phyloP scores from a whole-genome alignment of 345 rosid species.

The Carallia brachiata region DNA sequence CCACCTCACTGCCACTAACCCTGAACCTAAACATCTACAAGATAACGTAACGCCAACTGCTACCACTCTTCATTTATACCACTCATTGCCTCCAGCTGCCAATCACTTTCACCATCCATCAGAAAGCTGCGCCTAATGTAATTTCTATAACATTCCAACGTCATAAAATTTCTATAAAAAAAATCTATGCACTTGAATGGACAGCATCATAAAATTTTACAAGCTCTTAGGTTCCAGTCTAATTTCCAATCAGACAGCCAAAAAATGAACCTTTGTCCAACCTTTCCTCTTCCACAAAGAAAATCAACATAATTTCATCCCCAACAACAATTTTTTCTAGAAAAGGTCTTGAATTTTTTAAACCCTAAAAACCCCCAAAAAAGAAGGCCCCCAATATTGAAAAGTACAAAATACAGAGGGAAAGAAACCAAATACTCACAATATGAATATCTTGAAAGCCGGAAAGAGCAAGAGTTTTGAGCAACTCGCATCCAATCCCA shows the following conservation, averaged over 20 bases:
- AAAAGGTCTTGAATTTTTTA: background rate
- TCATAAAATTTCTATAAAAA: too few species aligned
- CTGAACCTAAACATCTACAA: background rate
- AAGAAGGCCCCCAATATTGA: background rate
- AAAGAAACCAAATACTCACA: conserved; percentile 42
- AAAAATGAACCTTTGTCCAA: too few species aligned
- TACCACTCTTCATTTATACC: background rate
- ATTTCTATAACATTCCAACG: background rate
- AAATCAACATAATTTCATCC: too few species aligned
- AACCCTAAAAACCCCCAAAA: background rate
- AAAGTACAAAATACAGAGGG: background rate
- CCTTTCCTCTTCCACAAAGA: too few species aligned
- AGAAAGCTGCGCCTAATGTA: background rate
- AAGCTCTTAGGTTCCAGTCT: too few species aligned
- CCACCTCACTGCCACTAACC: background rate
- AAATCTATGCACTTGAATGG: too few species aligned
- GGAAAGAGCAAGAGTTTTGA: conserved; percentile 92
- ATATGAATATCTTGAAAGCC: conserved; percentile 92
- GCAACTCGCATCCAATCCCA: conserved; percentile 97
- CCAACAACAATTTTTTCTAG: too few species aligned
- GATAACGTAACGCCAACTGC: background rate
- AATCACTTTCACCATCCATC: background rate
- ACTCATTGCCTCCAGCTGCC: background rate
- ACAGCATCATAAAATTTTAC: too few species aligned
- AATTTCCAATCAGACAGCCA: too few species aligned